Evolutionary conservation across 176 grass and related monocot species (phyloP).

Genomic region (Cenchrus fungigraminus): DNA sequence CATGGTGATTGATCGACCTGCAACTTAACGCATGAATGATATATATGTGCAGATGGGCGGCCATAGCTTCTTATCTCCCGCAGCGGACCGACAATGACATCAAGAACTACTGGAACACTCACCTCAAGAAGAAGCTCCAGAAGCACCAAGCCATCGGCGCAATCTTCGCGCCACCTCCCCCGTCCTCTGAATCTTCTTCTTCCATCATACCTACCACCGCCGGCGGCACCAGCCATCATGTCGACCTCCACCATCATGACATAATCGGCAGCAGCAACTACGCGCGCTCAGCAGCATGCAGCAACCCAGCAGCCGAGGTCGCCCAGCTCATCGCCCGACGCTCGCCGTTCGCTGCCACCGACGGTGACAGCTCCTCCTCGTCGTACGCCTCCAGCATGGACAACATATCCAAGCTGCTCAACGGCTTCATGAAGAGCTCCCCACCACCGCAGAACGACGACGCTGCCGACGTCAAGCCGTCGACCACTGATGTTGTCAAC

Average conservation of each 20-base stretch:
- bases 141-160: constrained; percentile 60
- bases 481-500: background rate
- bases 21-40: no score
- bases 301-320: constrained; percentile 12
- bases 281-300: background rate
- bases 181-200: background rate
- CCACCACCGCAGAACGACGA: constrained; percentile 16
- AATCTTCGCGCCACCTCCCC: constrained; percentile 43
- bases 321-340: constrained; percentile 19
- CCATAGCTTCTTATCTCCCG: constrained; percentile 85
- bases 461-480: constrained; percentile 36
- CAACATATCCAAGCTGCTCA: constrained; percentile 79
- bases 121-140: constrained; percentile 90
- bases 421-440: constrained; percentile 67
- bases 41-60: constrained; percentile 64
- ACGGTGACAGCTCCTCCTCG: constrained; percentile 28
- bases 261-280: background rate
- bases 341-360: constrained; percentile 31
- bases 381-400: constrained; percentile 83
- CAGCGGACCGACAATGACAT: constrained; percentile 93
- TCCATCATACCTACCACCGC: no score
- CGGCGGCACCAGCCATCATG: background rate
- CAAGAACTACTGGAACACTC: constrained; percentile 98
- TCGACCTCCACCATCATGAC: constrained; percentile 30
- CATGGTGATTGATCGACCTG: background rate